Evolutionary conservation across 23 red algal species (phyloP).

Genomic region (Gracilaria vermiculophylla): DNA sequence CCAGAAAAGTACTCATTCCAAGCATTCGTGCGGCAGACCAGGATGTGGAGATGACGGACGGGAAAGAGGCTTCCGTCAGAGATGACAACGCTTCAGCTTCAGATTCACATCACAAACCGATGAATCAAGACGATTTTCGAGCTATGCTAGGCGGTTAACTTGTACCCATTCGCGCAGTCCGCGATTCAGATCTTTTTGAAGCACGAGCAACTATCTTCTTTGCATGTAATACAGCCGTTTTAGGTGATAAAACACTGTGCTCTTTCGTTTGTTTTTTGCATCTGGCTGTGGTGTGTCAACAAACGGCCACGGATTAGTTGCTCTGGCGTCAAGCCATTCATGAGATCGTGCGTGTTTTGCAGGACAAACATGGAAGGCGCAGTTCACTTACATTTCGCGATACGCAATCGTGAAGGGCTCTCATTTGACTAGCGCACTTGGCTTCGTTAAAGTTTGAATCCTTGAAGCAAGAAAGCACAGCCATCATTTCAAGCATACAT

Average conservation of each 20-base stretch:
- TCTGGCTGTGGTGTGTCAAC: neutral
- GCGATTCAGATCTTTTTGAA: neutral
- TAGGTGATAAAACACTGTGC: constrained; percentile 81
- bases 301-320: neutral
- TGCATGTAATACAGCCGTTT: constrained; percentile 89
- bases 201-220: constrained; percentile 38
- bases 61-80: neutral
- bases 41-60: neutral
- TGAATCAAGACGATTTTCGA: constrained; percentile 55
- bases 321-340: no score
- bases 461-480: constrained; percentile 57
- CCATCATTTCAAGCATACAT: constrained; percentile 68
- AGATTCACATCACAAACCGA: constrained; percentile 5
- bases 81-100: neutral
- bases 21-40: neutral
- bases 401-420: constrained; percentile 60
- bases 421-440: constrained; percentile 49
- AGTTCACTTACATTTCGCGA: constrained; percentile 18
- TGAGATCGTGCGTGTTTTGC: neutral
- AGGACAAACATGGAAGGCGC: neutral
- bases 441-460: constrained; percentile 62
- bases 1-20: neutral
- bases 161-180: neutral
- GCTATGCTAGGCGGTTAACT: constrained; percentile 34
- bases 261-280: constrained; percentile 65